phyloP scores from a whole-genome alignment of 2,329 filamentous ascomycete genomes.

The Alternaria triticina region DNA sequence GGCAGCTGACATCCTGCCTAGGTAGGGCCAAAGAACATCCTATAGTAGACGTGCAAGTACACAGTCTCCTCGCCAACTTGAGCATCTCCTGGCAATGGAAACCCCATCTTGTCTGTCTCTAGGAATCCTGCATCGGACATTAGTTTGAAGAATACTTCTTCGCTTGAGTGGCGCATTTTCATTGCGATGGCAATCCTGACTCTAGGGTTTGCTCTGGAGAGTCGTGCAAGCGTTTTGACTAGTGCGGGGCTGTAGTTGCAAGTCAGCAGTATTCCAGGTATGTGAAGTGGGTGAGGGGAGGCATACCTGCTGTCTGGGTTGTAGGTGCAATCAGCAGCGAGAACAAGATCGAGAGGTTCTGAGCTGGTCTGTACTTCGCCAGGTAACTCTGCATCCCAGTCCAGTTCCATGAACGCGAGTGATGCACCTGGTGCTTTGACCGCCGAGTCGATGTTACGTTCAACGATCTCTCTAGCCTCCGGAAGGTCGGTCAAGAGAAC shows the following conservation, averaged over 20 bases:
- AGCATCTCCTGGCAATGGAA: constrained; percentile 37
- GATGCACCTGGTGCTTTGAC: constrained; percentile 52
- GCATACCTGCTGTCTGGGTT: constrained; percentile 65
- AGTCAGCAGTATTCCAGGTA: not conserved
- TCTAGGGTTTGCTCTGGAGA: constrained; percentile 57
- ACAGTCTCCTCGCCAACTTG: constrained; percentile 33
- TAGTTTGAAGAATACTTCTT: constrained; percentile 69
- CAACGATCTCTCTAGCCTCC: constrained; percentile 67
- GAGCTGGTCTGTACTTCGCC: constrained; percentile 1
- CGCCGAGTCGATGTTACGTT: constrained; percentile 60
- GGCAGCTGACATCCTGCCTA: not conserved
- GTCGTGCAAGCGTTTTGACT: constrained; percentile 61
- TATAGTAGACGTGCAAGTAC: constrained; percentile 28
- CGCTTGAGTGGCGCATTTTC: constrained; percentile 71
- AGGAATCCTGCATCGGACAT: constrained; percentile 43
- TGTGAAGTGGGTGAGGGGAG: not conserved
- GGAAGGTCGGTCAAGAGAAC: constrained; percentile 70
- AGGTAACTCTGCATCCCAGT: constrained; percentile 67
- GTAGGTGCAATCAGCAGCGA: constrained; percentile 76
- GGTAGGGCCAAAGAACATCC: not conserved
- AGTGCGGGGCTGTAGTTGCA: constrained; percentile 59
- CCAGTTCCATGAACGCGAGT: constrained; percentile 60
- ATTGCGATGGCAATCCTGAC: constrained; percentile 65
- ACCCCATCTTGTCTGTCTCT: constrained; percentile 16
- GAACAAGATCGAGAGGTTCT: constrained; percentile 61